Conservation (phyloP, 2,329 filamentous ascomycete genomes). For the Plectosphaerella sp. region DNA sequence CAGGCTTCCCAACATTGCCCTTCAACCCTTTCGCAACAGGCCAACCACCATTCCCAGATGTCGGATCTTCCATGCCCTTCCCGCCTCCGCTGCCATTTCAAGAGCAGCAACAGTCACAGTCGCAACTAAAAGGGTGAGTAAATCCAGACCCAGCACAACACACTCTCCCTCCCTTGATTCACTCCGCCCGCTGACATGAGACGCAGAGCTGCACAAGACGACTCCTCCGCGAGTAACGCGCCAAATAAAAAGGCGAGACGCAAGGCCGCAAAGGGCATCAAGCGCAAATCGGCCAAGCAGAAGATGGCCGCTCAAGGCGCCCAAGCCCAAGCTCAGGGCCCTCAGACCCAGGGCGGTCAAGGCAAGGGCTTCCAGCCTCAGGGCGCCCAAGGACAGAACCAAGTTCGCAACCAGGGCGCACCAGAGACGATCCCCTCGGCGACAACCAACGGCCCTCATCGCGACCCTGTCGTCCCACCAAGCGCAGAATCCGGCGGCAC, state of each 20-base stretch:
- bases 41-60: no score
- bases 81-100: no score
- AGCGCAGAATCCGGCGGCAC: constrained; percentile 48
- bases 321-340: not conserved
- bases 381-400: not conserved
- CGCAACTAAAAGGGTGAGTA: no score
- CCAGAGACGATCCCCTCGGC: not conserved
- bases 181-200: not conserved
- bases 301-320: not conserved
- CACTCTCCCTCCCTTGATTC: no score
- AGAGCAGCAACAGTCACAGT: no score
- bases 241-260: not conserved
- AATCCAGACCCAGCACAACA: no score
- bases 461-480: constrained; percentile 16
- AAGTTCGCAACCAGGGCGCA: not conserved
- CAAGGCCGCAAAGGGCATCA: not conserved
- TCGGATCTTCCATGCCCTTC: no score
- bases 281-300: not conserved
- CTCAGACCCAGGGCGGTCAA: no score
- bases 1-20: not conserved
- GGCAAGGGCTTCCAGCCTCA: not conserved
- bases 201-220: not conserved
- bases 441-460: not conserved
- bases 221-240: not conserved
- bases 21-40: no score